Evolutionary conservation across 352 stramenopile species (phyloP), one percentile per base, ranked within the genome.

Genomic region (Globisporangium ultimum): DNA sequence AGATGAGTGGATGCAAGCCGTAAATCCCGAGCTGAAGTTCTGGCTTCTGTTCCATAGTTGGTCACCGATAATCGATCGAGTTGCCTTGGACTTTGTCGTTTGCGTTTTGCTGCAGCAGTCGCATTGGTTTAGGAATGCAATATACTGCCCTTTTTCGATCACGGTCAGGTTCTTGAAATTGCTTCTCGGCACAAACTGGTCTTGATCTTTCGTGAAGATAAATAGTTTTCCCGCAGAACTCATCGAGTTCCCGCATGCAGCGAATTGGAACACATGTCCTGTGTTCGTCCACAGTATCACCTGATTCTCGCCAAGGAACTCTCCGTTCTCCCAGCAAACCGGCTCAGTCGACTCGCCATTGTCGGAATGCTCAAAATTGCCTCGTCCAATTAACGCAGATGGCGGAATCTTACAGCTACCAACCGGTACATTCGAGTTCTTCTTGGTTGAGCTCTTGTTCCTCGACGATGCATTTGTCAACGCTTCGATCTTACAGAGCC

Each of bases 161-260:
- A 72, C 55, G 11, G 65, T 65, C 48, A 93, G 56, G 7, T 48
- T 62, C 51, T 89, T 91, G 41, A 80, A 84, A 53, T 85, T 86
- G 32, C 80, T 89, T 32, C 83, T 70, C n/a, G 83, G 83, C 4
- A 93, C 83, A 21, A 93, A 74, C 54, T 93, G 83, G 43, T 93
- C 83, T 60, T 89, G 71, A 41, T 86, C 79, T 60, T 93, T 90
- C 8, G 84, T 92, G 48, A 95, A 90, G n/a, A 90, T 74, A 17
- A 91, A 89, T 48, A 93, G 68, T 47, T 91, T 87, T 0, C 83
- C 80, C 11, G 53, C 63, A 47, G 48, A 21, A 10, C 55, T 69
- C 32, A 46, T 63, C 10, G 62, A 70, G 12, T 48, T 49, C 21
- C 71, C 67, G 5, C 46, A 51, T 14, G 69, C 60, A 41, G 71